phyloP scores from a whole-genome alignment of 768 basidiomycete species.

The Pilatotrama ljubarskyi region DNA sequence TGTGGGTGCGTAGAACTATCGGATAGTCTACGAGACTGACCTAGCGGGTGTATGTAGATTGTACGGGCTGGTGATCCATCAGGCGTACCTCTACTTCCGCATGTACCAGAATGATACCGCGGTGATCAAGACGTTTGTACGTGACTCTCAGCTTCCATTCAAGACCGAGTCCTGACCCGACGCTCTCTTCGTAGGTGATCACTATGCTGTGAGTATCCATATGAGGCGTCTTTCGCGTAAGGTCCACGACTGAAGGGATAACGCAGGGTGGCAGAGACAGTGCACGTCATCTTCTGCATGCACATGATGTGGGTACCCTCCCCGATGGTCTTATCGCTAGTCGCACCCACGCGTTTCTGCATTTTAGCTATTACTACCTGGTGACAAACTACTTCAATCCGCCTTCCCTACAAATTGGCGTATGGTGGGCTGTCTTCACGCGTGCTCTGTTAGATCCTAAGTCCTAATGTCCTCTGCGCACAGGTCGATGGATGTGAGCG shows the following conservation, averaged over 20 bases:
- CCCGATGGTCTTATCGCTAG: neutral
- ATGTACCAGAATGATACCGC: neutral
- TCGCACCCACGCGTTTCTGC: no score
- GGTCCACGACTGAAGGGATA: neutral
- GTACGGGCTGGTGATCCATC: neutral
- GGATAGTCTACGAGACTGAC: no score
- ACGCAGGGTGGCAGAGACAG: neutral
- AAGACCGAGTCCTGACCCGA: no score
- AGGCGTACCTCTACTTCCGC: conserved; percentile 4
- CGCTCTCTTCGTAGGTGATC: neutral
- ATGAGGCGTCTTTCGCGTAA: neutral
- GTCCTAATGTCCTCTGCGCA: no score
- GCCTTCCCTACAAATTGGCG: neutral
- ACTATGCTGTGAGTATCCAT: no score
- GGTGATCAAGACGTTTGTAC: neutral
- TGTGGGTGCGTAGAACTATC: no score
- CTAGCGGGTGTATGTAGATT: no score
- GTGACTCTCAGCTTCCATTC: neutral
- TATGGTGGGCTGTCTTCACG: neutral
- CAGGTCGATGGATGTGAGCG: neutral
- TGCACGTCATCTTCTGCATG: neutral
- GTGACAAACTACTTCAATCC: neutral
- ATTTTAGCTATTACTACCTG: neutral
- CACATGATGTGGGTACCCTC: neutral
- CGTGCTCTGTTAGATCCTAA: neutral